phyloP scores from a whole-genome alignment of 225 moss, liverwort and hornwort genomes.

The Physcomitrellopsis africana region DNA sequence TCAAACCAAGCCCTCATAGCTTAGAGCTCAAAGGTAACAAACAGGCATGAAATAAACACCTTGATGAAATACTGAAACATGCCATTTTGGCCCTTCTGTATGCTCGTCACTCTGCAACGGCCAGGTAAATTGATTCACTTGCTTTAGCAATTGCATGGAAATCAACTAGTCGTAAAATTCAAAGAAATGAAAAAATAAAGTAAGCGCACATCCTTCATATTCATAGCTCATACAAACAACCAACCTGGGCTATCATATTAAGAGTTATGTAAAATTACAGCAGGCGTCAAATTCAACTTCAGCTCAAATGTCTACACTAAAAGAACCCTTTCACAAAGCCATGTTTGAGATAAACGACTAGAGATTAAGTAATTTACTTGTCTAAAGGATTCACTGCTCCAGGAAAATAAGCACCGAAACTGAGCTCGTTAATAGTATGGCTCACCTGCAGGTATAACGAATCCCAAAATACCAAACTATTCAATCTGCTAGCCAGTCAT shows the following conservation, averaged over 20 bases:
- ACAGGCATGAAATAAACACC: conserved; percentile 40
- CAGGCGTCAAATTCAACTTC: too few species aligned
- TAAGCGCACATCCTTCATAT: not conserved
- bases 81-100: conserved; percentile 74
- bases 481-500: not conserved
- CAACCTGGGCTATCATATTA: too few species aligned
- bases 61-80: conserved; percentile 99
- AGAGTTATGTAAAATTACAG: too few species aligned
- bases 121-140: not conserved
- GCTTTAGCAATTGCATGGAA: not conserved
- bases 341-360: not conserved
- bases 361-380: conserved; percentile 50
- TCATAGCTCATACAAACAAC: too few species aligned
- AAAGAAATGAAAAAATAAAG: not conserved
- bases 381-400: conserved; percentile 97
- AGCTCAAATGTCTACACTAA: not conserved
- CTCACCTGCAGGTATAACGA: conserved; percentile 57
- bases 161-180: not conserved
- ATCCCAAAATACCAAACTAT: conserved; percentile 23
- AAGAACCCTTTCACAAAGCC: not conserved
- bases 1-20: not conserved
- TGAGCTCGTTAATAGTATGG: conserved; percentile 91
- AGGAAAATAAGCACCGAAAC: conserved; percentile 97
- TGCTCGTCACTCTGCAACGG: conserved; percentile 65
- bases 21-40: conserved; percentile 3